Evolutionary conservation across 176 grass and related monocot species (phyloP).

Genomic region (Aegilops sharonensis): DNA sequence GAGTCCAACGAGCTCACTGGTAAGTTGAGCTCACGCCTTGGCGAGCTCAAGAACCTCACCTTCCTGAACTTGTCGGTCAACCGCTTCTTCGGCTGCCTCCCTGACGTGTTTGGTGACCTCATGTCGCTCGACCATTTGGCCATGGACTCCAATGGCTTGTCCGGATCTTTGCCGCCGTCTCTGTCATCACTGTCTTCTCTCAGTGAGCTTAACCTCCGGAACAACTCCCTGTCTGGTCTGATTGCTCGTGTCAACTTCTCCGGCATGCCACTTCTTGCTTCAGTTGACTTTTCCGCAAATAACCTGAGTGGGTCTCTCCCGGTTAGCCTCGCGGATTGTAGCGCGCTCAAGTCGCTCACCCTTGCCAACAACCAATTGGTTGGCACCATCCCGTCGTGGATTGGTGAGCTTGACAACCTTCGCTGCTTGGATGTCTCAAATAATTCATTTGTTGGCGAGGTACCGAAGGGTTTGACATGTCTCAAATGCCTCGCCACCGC

Average conservation of each 20-base stretch:
- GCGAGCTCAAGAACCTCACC: neutral
- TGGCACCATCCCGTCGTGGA: neutral
- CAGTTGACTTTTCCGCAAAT: neutral
- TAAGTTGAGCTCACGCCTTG: neutral
- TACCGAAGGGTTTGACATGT: neutral
- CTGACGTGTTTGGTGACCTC: neutral
- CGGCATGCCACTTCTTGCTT: neutral
- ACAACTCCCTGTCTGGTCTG: neutral
- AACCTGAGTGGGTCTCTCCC: neutral
- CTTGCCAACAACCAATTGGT: neutral
- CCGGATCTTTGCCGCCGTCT: neutral
- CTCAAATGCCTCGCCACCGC: neutral
- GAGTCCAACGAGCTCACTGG: neutral
- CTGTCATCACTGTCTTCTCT: neutral
- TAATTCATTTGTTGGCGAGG: neutral
- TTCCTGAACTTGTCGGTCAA: neutral
- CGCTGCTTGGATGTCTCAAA: neutral
- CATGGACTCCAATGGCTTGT: neutral
- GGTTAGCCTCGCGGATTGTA: neutral
- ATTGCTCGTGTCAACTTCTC: neutral
- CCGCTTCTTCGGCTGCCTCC: neutral
- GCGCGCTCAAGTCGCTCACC: neutral
- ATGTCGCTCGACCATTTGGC: neutral
- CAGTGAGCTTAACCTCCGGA: neutral
- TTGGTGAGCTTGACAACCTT: neutral